Evolutionary conservation across 2,329 filamentous ascomycete genomes (phyloP).

Genomic region (Pseudogymnoascus sp.): DNA sequence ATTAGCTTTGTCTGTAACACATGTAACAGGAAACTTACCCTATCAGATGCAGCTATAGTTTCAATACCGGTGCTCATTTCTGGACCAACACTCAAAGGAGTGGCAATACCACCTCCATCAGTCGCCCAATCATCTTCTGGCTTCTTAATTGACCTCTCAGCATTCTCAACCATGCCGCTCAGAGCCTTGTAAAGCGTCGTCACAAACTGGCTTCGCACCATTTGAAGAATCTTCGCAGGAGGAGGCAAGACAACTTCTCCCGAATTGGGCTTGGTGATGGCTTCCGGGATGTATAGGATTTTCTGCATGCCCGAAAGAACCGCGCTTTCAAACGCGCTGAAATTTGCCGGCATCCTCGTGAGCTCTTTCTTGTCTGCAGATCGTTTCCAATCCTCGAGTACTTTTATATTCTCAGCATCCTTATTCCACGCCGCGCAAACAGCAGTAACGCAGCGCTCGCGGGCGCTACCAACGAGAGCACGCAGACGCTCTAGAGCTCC

Average conservation of each 20-base stretch:
- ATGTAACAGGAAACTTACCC: slow-evolving; percentile 33
- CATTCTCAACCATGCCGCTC: slow-evolving; percentile 95
- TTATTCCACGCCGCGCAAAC: slow-evolving; percentile 87
- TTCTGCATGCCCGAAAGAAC: slow-evolving; percentile 85
- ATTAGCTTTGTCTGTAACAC: neutral
- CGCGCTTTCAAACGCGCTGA: slow-evolving; percentile 76
- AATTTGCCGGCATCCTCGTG: slow-evolving; percentile 83
- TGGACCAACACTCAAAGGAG: slow-evolving; percentile 25
- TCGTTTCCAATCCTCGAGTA: slow-evolving; percentile 88
- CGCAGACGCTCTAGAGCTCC: slow-evolving; percentile 66
- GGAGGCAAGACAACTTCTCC: slow-evolving; percentile 78
- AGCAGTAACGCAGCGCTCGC: slow-evolving; percentile 79
- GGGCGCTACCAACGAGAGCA: slow-evolving; percentile 64
- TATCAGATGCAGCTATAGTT: slow-evolving; percentile 45
- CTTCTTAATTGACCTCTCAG: slow-evolving; percentile 65
- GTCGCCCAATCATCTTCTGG: slow-evolving; percentile 34
- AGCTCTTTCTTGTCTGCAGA: slow-evolving; percentile 75
- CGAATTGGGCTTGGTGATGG: slow-evolving; percentile 64
- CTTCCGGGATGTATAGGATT: slow-evolving; percentile 87
- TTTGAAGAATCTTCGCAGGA: slow-evolving; percentile 77
- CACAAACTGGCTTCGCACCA: slow-evolving; percentile 87
- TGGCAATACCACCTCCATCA: slow-evolving; percentile 27
- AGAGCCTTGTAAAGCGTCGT: slow-evolving; percentile 89
- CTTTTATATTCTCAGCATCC: slow-evolving; percentile 87
- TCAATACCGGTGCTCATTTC: slow-evolving; percentile 39